Evolutionary conservation across 2,329 filamentous ascomycete genomes (phyloP).

Genomic region (Aureobasidium sp.): DNA sequence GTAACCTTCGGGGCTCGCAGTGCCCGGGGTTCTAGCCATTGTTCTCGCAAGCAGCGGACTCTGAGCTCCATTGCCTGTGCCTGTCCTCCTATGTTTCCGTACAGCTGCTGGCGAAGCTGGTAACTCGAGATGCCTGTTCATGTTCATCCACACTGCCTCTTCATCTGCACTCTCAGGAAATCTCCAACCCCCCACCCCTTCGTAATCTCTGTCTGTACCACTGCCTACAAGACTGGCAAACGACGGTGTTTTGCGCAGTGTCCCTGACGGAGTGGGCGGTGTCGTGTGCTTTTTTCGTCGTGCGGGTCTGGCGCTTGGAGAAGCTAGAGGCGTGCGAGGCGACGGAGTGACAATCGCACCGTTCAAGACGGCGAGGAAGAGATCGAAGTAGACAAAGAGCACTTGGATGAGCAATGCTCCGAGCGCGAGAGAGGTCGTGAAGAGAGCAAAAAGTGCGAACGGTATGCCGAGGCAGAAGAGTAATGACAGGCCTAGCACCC

Average conservation of each 20-base stretch:
- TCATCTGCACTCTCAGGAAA: slow-evolving; percentile 33
- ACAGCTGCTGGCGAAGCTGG: slow-evolving; percentile 23
- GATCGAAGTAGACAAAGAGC: slow-evolving; percentile 37
- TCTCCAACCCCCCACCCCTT: slow-evolving; percentile 38
- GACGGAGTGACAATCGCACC: slow-evolving; percentile 21
- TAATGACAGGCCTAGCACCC: slow-evolving; percentile 5
- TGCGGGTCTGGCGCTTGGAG: slow-evolving; percentile 24
- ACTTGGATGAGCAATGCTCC: slow-evolving; percentile 34
- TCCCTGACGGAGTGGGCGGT: slow-evolving; percentile 19
- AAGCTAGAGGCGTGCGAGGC: slow-evolving; percentile 25
- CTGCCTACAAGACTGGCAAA: slow-evolving; percentile 31
- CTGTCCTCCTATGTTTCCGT: slow-evolving; percentile 17
- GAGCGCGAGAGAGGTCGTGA: slow-evolving; percentile 35
- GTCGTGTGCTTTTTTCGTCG: slow-evolving; percentile 14
- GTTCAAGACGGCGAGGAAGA: slow-evolving; percentile 34
- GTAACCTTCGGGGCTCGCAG: slow-evolving; percentile 24
- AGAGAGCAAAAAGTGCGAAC: slow-evolving; percentile 32
- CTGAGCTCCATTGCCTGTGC: slow-evolving; percentile 22
- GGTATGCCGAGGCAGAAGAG: slow-evolving; percentile 24
- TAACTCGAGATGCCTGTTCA: slow-evolving; percentile 37
- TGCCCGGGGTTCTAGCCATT: slow-evolving; percentile 19
- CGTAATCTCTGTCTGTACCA: slow-evolving; percentile 32
- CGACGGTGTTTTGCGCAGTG: slow-evolving; percentile 27
- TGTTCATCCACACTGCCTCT: slow-evolving; percentile 39
- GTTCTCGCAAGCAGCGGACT: neutral